Evolutionary conservation across 345 rosid genomes (phyloP).

Genomic region (Melaleuca alternifolia): DNA sequence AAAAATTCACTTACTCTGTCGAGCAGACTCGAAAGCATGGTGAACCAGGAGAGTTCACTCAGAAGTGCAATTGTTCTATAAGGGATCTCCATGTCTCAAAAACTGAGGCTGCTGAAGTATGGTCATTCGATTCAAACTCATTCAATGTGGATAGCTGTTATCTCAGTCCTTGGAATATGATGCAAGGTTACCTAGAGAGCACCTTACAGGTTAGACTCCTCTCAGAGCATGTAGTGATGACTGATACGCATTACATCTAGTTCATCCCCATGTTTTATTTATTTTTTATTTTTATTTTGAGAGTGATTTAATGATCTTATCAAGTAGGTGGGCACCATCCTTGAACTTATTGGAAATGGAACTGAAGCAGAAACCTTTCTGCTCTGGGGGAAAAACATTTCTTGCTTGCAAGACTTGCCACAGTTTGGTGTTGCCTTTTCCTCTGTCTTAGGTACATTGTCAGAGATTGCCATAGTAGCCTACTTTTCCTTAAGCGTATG

Average conservation of each 20-base stretch:
- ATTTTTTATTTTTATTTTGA: not conserved
- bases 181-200: conserved; percentile 89
- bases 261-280: not conserved
- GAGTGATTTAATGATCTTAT: not conserved
- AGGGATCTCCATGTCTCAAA: conserved; percentile 31
- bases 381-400: conserved; percentile 76
- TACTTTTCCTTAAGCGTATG: not conserved
- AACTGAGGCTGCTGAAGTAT: conserved; percentile 40
- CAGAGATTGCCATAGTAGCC: not conserved
- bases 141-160: conserved; percentile 38
- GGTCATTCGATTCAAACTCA: conserved; percentile 32
- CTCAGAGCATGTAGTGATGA: not conserved
- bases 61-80: conserved; percentile 27
- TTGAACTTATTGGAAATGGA: conserved; percentile 80
- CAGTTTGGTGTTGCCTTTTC: conserved; percentile 63
- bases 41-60: conserved; percentile 26
- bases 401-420: conserved; percentile 43
- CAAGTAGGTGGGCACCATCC: conserved; percentile 56
- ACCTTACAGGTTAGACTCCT: conserved; percentile 58
- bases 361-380: conserved; percentile 57
- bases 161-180: conserved; percentile 83
- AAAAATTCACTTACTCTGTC: conserved; percentile 52
- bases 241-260: not conserved
- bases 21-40: conserved; percentile 35
- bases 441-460: conserved; percentile 54